Evolutionary conservation across 805 yeast species (phyloP).

Genomic region (Cyberlindnera misumaiensis): DNA sequence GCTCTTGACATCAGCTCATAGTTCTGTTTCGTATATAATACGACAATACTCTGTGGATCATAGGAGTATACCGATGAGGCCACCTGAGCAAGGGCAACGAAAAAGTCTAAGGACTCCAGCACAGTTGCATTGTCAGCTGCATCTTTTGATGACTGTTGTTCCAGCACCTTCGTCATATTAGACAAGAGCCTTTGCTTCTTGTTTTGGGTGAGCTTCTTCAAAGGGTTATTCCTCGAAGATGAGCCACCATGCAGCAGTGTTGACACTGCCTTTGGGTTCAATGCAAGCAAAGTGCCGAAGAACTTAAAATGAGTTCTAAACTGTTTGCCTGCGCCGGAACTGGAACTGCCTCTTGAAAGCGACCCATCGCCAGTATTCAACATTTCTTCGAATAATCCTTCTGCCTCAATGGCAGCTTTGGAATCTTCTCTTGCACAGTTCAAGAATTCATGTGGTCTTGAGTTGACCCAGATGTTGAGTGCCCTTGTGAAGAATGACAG

Average conservation of each 20-base stretch:
- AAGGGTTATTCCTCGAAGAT: slow-evolving; percentile 9
- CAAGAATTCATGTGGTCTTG: slow-evolving; percentile 40
- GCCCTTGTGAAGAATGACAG: slow-evolving; percentile 41
- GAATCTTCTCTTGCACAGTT: slow-evolving; percentile 19
- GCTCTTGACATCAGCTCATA: slow-evolving; percentile 16
- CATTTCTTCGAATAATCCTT: slow-evolving; percentile 31
- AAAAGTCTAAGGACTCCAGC: slow-evolving; percentile 24
- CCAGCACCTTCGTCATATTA: slow-evolving; percentile 14
- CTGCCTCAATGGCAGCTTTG: slow-evolving; percentile 23
- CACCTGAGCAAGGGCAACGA: slow-evolving; percentile 27
- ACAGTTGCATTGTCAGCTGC: slow-evolving; percentile 17
- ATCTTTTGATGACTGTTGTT: slow-evolving; percentile 14
- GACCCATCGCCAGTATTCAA: slow-evolving; percentile 23
- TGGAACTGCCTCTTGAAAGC: slow-evolving; percentile 3
- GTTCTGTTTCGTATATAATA: slow-evolving; percentile 22
- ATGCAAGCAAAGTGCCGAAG: slow-evolving; percentile 27
- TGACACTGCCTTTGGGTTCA: slow-evolving; percentile 27
- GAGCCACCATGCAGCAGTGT: slow-evolving; percentile 17
- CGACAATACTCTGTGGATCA: slow-evolving; percentile 24
- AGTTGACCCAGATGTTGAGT: slow-evolving; percentile 41
- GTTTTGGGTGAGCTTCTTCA: slow-evolving; percentile 20
- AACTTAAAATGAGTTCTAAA: slow-evolving; percentile 26
- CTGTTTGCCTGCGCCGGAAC: slow-evolving; percentile 13
- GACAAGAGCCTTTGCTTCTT: slow-evolving; percentile 19
- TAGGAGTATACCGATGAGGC: slow-evolving; percentile 25